phyloP scores from a whole-genome alignment of 1,139 yeast species.

The Ogataea hybrid region DNA sequence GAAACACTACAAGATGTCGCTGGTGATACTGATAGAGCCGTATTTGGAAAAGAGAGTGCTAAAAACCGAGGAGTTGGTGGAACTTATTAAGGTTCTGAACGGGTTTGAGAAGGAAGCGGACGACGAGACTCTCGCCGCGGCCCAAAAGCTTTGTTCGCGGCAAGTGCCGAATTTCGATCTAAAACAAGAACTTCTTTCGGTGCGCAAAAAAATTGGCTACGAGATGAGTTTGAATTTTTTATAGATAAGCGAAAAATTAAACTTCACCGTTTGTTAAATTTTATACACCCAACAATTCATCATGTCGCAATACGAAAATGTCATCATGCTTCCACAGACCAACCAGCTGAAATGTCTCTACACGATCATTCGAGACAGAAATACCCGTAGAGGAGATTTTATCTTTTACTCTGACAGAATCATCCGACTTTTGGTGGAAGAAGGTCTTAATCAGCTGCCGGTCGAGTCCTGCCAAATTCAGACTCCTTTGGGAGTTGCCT shows the following conservation, averaged over 20 bases:
- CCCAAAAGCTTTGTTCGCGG: conserved; percentile 1
- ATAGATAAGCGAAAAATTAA: conserved; percentile 9
- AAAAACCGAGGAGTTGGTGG: conserved; percentile 21
- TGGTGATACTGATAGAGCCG: conserved; percentile 35
- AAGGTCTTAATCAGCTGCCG: conserved; percentile 89
- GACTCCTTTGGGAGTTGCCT: conserved; percentile 75
- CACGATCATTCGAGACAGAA: conserved; percentile 74
- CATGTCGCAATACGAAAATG: conserved; percentile 42
- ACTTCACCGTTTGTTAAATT: not conserved
- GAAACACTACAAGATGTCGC: conserved; percentile 48
- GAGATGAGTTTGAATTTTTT: conserved; percentile 27
- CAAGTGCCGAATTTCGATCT: not conserved
- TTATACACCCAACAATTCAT: not conserved
- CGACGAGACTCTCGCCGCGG: conserved; percentile 6
- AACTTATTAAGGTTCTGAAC: conserved; percentile 27
- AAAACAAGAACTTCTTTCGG: conserved; percentile 7
- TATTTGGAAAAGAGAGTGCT: conserved; percentile 21
- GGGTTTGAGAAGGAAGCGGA: conserved; percentile 10
- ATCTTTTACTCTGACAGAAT: conserved; percentile 94
- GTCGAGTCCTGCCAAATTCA: conserved; percentile 63
- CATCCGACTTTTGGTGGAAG: conserved; percentile 89
- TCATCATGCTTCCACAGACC: conserved; percentile 76
- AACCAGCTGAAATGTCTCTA: conserved; percentile 82
- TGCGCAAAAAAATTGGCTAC: conserved; percentile 23
- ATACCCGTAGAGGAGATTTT: conserved; percentile 83